phyloP scores from a whole-genome alignment of 1,284 basidiomycete species.

The Mycena sp. region DNA sequence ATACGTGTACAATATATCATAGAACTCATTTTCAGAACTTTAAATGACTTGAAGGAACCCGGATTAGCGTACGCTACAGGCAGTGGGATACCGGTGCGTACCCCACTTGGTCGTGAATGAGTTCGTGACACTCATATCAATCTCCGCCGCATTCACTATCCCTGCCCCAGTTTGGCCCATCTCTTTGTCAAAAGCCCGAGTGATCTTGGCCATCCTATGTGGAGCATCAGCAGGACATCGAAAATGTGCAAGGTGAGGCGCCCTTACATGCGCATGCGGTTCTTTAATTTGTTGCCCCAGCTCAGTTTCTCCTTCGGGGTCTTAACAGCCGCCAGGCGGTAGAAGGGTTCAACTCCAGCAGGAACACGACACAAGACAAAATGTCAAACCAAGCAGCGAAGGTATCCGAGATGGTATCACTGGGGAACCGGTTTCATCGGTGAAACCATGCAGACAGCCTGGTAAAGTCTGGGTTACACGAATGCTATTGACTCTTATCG shows the following conservation, averaged over 20 bases:
- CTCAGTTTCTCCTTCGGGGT: neutral
- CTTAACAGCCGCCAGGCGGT: neutral
- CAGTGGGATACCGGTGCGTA: neutral
- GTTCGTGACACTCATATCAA: neutral
- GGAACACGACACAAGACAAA: too few species aligned
- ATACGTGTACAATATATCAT: too few species aligned
- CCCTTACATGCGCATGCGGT: conserved; percentile 1
- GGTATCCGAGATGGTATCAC: too few species aligned
- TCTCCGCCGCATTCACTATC: neutral
- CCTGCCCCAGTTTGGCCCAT: conserved; percentile 17
- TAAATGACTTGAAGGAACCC: neutral
- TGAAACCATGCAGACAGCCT: too few species aligned
- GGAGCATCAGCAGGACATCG: neutral
- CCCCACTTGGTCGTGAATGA: conserved; percentile 15
- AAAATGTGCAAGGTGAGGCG: neutral
- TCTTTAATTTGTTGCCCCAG: conserved; percentile 6
- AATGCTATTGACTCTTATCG: too few species aligned
- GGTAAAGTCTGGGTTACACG: too few species aligned
- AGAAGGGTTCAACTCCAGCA: too few species aligned
- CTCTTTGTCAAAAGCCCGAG: neutral
- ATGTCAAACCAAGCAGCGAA: too few species aligned
- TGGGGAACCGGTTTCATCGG: too few species aligned
- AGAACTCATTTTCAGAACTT: too few species aligned
- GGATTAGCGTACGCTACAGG: neutral
- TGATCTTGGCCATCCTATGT: conserved; percentile 1